A percentile compares a stretch with the other conserved stretches of the same genome.
Conservation (phyloP, 148 eudicot genomes). For the Rhododendron griersonianum region DNA sequence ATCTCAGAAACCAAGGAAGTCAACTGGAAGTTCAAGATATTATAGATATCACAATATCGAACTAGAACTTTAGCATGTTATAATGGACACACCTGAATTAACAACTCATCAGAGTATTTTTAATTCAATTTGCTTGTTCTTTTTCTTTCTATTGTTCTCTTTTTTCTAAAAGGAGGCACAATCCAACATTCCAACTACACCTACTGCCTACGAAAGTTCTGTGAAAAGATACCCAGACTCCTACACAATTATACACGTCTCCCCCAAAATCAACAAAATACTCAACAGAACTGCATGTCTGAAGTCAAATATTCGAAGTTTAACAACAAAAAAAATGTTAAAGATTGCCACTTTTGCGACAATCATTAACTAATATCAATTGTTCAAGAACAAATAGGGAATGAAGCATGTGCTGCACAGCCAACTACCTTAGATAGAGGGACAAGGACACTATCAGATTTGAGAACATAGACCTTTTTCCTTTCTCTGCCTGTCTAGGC, state of each 20-base stretch:
- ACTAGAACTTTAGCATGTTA: background rate
- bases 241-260: background rate
- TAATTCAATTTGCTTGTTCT: background rate
- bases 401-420: background rate
- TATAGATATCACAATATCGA: constrained; percentile 14
- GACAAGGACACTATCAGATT: background rate
- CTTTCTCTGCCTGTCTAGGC: background rate
- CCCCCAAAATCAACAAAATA: background rate
- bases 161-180: background rate
- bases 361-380: background rate
- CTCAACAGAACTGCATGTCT: background rate
- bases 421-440: background rate
- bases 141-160: background rate
- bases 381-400: background rate
- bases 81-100: background rate
- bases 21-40: constrained; percentile 36
- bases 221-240: background rate
- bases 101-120: background rate
- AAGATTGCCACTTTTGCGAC: background rate
- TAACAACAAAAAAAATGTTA: background rate
- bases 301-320: background rate
- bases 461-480: background rate
- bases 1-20: constrained; percentile 58
- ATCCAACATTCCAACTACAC: background rate
- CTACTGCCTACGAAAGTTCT: background rate